These are phyloP conservation scores for Yamadazyma akitaensis DNA, from an alignment of 805 yeast genomes.

Conservation along the genomic window DNA sequence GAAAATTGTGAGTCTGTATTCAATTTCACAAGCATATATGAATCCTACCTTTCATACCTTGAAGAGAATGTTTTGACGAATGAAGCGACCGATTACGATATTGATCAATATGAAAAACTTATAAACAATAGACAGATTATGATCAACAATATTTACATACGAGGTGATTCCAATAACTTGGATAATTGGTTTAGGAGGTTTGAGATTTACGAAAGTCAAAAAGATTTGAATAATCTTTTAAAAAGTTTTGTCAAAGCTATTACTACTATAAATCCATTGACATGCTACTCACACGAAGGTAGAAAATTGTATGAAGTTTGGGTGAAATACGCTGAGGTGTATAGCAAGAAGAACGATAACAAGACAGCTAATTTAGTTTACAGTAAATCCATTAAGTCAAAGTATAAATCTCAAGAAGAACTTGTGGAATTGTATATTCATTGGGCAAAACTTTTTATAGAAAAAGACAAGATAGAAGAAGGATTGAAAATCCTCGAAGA, in stretches of 20 bases:
- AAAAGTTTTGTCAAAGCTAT: constrained; percentile 65
- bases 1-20: constrained; percentile 44
- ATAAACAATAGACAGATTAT: constrained; percentile 55
- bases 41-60: constrained; percentile 36
- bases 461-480: constrained; percentile 42
- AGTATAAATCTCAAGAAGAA: constrained; percentile 60
- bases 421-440: constrained; percentile 65
- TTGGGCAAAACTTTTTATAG: constrained; percentile 70
- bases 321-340: constrained; percentile 65
- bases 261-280: constrained; percentile 58
- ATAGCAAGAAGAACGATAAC: constrained; percentile 52
- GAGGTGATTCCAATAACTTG: constrained; percentile 60
- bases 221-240: constrained; percentile 40
- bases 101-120: constrained; percentile 53
- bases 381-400: constrained; percentile 66
- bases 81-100: constrained; percentile 13
- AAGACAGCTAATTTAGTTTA: constrained; percentile 60
- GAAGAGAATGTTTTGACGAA: constrained; percentile 2
- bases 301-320: constrained; percentile 57
- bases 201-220: constrained; percentile 30
- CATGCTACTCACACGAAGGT: constrained; percentile 23
- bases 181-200: constrained; percentile 68
- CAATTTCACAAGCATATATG: constrained; percentile 65
- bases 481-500: constrained; percentile 34
- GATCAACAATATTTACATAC: constrained; percentile 63